Conservation (phyloP, 148 eudicot species). For the Rhododendron mucronatum region DNA sequence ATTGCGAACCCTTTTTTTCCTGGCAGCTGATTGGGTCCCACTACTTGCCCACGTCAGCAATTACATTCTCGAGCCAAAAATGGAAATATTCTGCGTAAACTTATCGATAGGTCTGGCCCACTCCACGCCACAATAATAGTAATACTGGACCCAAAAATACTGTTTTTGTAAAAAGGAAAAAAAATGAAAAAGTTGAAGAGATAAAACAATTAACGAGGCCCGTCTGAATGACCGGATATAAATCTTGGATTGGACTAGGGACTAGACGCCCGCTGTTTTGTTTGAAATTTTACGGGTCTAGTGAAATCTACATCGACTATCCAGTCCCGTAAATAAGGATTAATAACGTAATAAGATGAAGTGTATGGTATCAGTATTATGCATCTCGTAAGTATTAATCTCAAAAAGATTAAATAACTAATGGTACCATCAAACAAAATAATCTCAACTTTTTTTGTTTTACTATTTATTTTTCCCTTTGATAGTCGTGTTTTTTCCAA, state of each 20-base stretch:
- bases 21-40: background rate
- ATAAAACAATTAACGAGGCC: background rate
- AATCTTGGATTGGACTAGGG: background rate
- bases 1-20: background rate
- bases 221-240: background rate
- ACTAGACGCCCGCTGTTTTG: no score
- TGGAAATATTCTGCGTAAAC: conserved; percentile 7
- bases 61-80: background rate
- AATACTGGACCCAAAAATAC: background rate
- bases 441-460: no score
- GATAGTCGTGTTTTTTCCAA: no score
- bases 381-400: no score
- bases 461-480: no score
- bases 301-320: no score
- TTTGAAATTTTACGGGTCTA: no score
- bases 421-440: no score
- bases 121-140: background rate
- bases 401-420: no score
- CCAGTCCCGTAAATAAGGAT: no score
- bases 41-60: conserved; percentile 11
- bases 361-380: no score
- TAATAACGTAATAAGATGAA: no score
- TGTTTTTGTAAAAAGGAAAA: background rate
- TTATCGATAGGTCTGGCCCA: background rate
- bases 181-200: background rate